These are phyloP conservation scores for Candida hispaniensis DNA, from an alignment of 805 yeast species.

Conservation along the genomic window DNA sequence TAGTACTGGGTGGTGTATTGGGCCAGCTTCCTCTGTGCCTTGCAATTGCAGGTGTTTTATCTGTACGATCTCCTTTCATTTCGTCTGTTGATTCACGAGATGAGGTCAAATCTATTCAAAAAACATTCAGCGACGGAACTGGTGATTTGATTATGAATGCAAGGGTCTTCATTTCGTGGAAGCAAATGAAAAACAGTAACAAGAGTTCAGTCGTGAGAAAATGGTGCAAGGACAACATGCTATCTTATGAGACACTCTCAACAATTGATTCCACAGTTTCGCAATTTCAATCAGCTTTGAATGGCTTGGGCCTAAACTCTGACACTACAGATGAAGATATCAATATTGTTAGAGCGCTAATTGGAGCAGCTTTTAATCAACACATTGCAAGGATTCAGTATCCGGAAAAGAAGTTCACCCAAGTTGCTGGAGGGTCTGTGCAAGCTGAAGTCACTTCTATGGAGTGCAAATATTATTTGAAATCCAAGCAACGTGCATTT, in stretches of 20 bases:
- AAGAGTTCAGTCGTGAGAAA: slow-evolving; percentile 25
- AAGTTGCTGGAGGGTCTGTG: slow-evolving; percentile 66
- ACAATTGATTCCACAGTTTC: slow-evolving; percentile 62
- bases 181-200: slow-evolving; percentile 23
- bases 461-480: slow-evolving; percentile 59
- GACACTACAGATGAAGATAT: slow-evolving; percentile 44
- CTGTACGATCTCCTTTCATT: slow-evolving; percentile 65
- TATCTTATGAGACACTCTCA: slow-evolving; percentile 54
- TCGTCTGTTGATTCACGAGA: slow-evolving; percentile 55
- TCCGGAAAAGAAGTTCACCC: slow-evolving; percentile 68
- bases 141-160: slow-evolving; percentile 73
- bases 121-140: slow-evolving; percentile 32
- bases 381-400: slow-evolving; percentile 67
- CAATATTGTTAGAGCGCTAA: slow-evolving; percentile 49
- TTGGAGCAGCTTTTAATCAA: slow-evolving; percentile 78
- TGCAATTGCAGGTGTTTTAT: slow-evolving; percentile 68
- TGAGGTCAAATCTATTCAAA: slow-evolving; percentile 37
- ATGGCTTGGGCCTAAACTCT: slow-evolving; percentile 28
- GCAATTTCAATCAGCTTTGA: slow-evolving; percentile 60
- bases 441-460: slow-evolving; percentile 78
- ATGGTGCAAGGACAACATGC: slow-evolving; percentile 45
- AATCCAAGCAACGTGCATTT: slow-evolving; percentile 48
- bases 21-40: slow-evolving; percentile 69
- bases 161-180: slow-evolving; percentile 48
- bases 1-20: slow-evolving; percentile 70